phyloP scores from a whole-genome alignment of 495 filamentous ascomycete species.

The Penicillium argentinense region DNA sequence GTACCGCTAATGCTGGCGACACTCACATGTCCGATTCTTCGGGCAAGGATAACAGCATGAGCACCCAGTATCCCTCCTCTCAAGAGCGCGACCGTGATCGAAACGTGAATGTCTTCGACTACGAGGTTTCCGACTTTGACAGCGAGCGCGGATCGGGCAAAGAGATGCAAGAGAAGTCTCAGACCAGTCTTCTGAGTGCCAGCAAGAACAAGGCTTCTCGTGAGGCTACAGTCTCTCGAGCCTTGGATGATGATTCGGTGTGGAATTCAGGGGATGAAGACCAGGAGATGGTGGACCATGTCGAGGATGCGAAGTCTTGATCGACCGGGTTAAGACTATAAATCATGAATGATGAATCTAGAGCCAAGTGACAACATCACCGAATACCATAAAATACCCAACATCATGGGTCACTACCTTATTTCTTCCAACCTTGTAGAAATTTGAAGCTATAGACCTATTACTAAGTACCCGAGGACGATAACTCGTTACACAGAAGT shows the following conservation, averaged over 20 bases:
- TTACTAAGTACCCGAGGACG: too few species aligned
- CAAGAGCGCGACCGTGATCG: slow-evolving; percentile 1
- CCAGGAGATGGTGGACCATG: slow-evolving; percentile 14
- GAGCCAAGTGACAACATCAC: neutral
- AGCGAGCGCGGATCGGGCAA: slow-evolving; percentile 25
- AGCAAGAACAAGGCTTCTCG: slow-evolving; percentile 3
- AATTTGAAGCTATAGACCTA: too few species aligned
- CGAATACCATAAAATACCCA: neutral
- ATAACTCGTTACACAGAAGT: too few species aligned
- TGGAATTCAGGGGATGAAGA: slow-evolving; percentile 16
- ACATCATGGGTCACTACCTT: neutral
- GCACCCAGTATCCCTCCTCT: neutral
- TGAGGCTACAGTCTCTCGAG: neutral
- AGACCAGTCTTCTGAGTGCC: slow-evolving; percentile 23
- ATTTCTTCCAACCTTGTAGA: neutral
- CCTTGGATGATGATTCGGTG: slow-evolving; percentile 7
- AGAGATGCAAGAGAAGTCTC: slow-evolving; percentile 41
- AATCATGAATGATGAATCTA: slow-evolving; percentile 20
- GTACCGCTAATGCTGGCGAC: slow-evolving; percentile 4
- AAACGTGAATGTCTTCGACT: slow-evolving; percentile 43
- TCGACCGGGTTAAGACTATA: slow-evolving; percentile 3
- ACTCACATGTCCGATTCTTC: neutral
- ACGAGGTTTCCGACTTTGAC: slow-evolving; percentile 40
- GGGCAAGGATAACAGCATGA: neutral
- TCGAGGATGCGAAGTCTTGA: slow-evolving; percentile 13